These are phyloP conservation scores for Candida endomychidarum DNA, from an alignment of 805 yeast species.

Conservation along the genomic window DNA sequence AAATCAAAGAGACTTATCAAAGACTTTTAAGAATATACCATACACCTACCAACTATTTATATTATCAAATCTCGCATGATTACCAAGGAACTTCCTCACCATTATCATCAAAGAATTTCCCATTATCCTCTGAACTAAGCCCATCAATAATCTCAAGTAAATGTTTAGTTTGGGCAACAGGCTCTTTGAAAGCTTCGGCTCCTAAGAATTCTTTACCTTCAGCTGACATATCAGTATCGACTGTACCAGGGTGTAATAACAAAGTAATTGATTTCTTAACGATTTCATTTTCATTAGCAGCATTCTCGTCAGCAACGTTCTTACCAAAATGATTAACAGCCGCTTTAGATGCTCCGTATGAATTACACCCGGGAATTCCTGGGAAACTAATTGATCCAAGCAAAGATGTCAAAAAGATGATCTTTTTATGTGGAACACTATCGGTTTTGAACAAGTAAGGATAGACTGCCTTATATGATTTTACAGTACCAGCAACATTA, in stretches of 20 bases:
- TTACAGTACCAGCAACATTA: conserved; percentile 12
- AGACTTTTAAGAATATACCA: too few species aligned
- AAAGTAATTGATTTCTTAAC: conserved; percentile 1
- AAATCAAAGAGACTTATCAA: too few species aligned
- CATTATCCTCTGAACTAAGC: not conserved
- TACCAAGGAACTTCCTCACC: conserved; percentile 5
- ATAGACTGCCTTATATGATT: conserved; percentile 23
- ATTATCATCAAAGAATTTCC: conserved; percentile 1
- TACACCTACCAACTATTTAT: too few species aligned
- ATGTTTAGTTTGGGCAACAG: conserved; percentile 4
- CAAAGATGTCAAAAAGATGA: conserved; percentile 24
- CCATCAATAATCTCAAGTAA: not conserved
- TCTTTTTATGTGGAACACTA: conserved; percentile 17
- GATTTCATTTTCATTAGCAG: not conserved
- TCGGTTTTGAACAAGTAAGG: conserved; percentile 23
- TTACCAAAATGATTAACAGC: conserved; percentile 30
- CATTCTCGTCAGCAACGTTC: conserved; percentile 22
- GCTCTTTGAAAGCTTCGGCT: conserved; percentile 3
- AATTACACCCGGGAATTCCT: conserved; percentile 6
- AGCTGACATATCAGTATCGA: conserved; percentile 31
- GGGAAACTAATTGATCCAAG: conserved; percentile 12
- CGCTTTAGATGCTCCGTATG: conserved; percentile 38
- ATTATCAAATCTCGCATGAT: not conserved
- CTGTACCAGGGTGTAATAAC: conserved; percentile 41
- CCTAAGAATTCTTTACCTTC: conserved; percentile 1